Evolutionary conservation across 2,329 filamentous ascomycete species (phyloP).

Genomic region (Aspergillus fructus): DNA sequence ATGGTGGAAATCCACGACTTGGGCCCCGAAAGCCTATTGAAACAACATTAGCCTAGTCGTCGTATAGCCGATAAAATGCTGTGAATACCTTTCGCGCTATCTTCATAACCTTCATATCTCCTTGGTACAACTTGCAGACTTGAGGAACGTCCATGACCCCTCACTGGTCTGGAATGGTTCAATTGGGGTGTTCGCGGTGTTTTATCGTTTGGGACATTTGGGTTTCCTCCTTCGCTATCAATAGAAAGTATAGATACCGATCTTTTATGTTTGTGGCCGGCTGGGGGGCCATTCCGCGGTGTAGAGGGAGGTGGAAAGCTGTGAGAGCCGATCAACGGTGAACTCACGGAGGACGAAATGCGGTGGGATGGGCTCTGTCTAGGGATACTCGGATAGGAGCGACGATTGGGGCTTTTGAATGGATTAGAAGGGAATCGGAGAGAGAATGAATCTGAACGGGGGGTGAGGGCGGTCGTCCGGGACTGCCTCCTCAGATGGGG

Average conservation of each 20-base stretch:
- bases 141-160: conserved; percentile 73
- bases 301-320: conserved; percentile 43
- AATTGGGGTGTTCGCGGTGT: conserved; percentile 30
- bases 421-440: conserved; percentile 38
- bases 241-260: conserved; percentile 83
- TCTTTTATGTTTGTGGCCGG: conserved; percentile 65
- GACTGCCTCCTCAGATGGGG: conserved; percentile 39
- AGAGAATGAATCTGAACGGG: conserved; percentile 38
- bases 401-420: conserved; percentile 36
- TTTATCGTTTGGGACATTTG: conserved; percentile 24
- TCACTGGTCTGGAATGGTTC: conserved; percentile 53
- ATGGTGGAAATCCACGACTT: conserved; percentile 31
- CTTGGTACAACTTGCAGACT: conserved; percentile 74
- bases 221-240: conserved; percentile 48
- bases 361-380: conserved; percentile 38
- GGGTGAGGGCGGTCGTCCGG: conserved; percentile 32
- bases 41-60: neutral
- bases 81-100: conserved; percentile 39
- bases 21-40: conserved; percentile 33
- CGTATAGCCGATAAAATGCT: neutral
- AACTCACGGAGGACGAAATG: conserved; percentile 41
- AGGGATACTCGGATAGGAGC: conserved; percentile 35
- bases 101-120: conserved; percentile 42
- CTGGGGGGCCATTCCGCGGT: conserved; percentile 30
- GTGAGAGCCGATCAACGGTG: conserved; percentile 37